phyloP scores from a whole-genome alignment of 495 filamentous ascomycete genomes.

The Hypoxylon crocopeplum region DNA sequence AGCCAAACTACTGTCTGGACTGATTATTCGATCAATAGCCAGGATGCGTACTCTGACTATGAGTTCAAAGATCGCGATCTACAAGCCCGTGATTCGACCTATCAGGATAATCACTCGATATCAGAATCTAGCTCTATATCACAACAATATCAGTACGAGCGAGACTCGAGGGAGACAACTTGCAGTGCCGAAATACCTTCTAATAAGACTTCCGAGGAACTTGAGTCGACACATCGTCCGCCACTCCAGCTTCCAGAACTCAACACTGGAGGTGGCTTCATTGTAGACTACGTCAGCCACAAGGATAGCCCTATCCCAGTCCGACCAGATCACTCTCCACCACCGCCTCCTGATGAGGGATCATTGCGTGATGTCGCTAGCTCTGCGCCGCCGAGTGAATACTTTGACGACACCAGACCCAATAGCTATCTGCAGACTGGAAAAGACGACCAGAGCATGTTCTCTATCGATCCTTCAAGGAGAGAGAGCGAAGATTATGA shows the following conservation, averaged over 20 bases:
- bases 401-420: constrained; percentile 50
- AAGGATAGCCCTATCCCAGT: constrained; percentile 37
- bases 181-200: constrained; percentile 32
- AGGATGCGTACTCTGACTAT: constrained; percentile 46
- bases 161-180: constrained; percentile 23
- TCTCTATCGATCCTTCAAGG: constrained; percentile 38
- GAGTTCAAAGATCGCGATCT: constrained; percentile 35
- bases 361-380: constrained; percentile 33
- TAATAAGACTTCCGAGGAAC: constrained; percentile 22
- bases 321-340: constrained; percentile 47
- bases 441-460: constrained; percentile 38
- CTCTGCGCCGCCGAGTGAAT: constrained; percentile 42
- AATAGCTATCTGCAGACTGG: constrained; percentile 47
- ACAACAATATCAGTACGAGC: constrained; percentile 35
- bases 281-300: constrained; percentile 35
- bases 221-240: constrained; percentile 17
- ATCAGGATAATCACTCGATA: constrained; percentile 35
- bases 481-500: constrained; percentile 44
- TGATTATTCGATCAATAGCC: constrained; percentile 61
- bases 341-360: constrained; percentile 33
- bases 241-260: constrained; percentile 48
- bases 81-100: constrained; percentile 32
- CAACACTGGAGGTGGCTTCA: constrained; percentile 45
- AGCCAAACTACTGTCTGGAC: constrained; percentile 63
- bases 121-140: constrained; percentile 41